Evolutionary conservation across 208 protist species (phyloP).

Genomic region (Herpetomonas muscarum): DNA sequence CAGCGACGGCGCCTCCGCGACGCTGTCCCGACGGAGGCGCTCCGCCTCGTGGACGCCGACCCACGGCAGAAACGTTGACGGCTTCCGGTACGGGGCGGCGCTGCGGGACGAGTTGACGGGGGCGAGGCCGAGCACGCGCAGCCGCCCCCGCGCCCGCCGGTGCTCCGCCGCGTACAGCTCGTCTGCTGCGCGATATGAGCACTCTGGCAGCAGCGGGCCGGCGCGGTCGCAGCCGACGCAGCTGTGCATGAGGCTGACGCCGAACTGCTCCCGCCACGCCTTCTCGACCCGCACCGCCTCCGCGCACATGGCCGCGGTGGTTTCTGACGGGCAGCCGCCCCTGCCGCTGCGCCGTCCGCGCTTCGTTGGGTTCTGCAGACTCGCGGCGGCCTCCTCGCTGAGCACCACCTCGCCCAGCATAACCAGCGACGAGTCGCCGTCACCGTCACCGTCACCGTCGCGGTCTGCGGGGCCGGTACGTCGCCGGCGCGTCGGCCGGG

Average conservation of each 20-base stretch:
- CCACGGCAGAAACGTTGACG: constrained; percentile 27
- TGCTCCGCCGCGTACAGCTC: constrained; percentile 18
- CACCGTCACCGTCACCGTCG: not conserved
- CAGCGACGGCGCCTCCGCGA: constrained; percentile 17
- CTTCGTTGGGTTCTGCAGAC: constrained; percentile 14
- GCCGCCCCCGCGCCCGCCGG: constrained; percentile 4
- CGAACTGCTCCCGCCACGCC: constrained; percentile 43
- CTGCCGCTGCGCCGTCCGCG: constrained; percentile 7
- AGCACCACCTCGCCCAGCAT: constrained; percentile 66
- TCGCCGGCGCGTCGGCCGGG: not conserved
- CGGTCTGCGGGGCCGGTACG: not conserved
- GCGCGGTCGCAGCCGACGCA: constrained; percentile 15
- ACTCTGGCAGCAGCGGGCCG: constrained; percentile 12
- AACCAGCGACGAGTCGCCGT: constrained; percentile 14
- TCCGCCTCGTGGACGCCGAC: constrained; percentile 45
- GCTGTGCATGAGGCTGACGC: constrained; percentile 47
- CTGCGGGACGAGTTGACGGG: constrained; percentile 26
- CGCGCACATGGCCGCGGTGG: constrained; percentile 18
- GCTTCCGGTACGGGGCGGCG: constrained; percentile 22
- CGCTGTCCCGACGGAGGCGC: constrained; percentile 29
- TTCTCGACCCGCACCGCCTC: constrained; percentile 33
- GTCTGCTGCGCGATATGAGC: constrained; percentile 6
- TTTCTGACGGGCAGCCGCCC: too few species aligned
- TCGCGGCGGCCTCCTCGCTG: constrained; percentile 24
- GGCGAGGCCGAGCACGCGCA: constrained; percentile 59